Base-by-base conservation (phyloP, 352 stramenopile genomes). In the Globisporangium okanoganense region DNA sequence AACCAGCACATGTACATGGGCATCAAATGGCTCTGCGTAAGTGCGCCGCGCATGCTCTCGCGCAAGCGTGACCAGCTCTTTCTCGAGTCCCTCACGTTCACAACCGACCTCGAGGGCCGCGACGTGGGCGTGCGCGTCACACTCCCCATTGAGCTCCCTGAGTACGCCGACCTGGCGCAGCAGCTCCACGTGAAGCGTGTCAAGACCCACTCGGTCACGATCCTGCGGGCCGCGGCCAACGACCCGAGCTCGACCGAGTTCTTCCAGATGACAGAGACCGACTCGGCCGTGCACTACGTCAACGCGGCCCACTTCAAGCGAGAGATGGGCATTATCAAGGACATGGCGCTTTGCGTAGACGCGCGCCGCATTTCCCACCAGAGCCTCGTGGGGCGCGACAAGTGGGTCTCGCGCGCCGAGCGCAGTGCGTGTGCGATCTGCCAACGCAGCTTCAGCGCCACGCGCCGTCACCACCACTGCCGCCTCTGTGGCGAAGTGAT, bases 1-100 rank as follows among this genome's bases (percentile, higher is more conserved):
- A 24, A 18, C 16, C 69, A 75, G 1, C 71, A 85, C 48, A 22
- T 76, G 54, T 94, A 93, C 45, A 65, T 94, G 57, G 85, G 85
- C 44, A 82, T 94, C 73, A 94, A 94, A 61, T 94, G 85, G 85
- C 65, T 83, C 29, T 90, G 79, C 52, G 58, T 90, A 36, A 72
- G 82, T 44, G 51, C 60, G 18, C 73, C 78, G 40, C 77, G 77
- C 16, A 63, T 77, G 57, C 76, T 92, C 50, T 70, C 82, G 16
- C 72, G 73, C 36, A 90, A 89, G 57, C 71, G 76, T 35, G 80
- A 94, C 71, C 76, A 79, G 57, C 85, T 76, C 55, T 90, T 80
- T 55, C 61, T 94, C 38, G 85, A 94, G 69, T 92, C 90, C 62
- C 79, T 92, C 41, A 75, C 81, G 47, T 81, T 79, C 68, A 87